Base-by-base conservation (phyloP, 2,329 filamentous ascomycete genomes). In the Ceratocystis smalleyi region DNA sequence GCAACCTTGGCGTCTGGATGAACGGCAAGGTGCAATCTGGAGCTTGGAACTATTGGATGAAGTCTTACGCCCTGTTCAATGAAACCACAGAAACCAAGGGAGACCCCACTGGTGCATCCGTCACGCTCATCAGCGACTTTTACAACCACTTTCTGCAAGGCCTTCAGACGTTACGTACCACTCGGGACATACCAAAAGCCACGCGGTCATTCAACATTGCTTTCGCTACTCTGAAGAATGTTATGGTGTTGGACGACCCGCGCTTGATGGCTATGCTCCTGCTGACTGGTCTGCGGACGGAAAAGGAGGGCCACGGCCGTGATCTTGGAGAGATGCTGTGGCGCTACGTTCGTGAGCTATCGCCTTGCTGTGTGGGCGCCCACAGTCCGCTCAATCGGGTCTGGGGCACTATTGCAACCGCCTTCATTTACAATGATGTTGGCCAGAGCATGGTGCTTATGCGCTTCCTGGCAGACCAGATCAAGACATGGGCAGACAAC, bases 171-270 rank as follows among this genome's bases (percentile, higher is more conserved):
- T 17, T 66, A 57, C 62, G 47, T 32, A 61, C 62, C 2, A 64
- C 45, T 17, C 43, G 62, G 4, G 49, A 64, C 27, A 54, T 61
- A 32, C 24, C 47, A 4, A 59, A 57, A 24, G 65, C 65, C 6
- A 64, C 62, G 8, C 62, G 62, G 27, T 66, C 65, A 8, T 66
- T 66, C 62, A 66, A 66, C 59, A 62, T 66, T 61, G 65, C 65
- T n/a, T 66, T 66, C 62, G 65, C 61, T 19, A 66, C 65, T 5
- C 32, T 66, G 2, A 61, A 61, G 17, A 55, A 64, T 5, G 49
- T 64, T 24, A 66, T 66, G 65, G 55, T 64, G 54, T 45, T 64
- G 65, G 65, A 66, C 43, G 65, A 66, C n/a, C 65, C 65, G 5
- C 62, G 65, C 8, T 47, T 66, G 30, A 64, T 66, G 62, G 62